Evolutionary conservation across 257 asterid species (phyloP), one percentile per base, ranked within the genome.

Genomic region (Ajuga chamaepitys): DNA sequence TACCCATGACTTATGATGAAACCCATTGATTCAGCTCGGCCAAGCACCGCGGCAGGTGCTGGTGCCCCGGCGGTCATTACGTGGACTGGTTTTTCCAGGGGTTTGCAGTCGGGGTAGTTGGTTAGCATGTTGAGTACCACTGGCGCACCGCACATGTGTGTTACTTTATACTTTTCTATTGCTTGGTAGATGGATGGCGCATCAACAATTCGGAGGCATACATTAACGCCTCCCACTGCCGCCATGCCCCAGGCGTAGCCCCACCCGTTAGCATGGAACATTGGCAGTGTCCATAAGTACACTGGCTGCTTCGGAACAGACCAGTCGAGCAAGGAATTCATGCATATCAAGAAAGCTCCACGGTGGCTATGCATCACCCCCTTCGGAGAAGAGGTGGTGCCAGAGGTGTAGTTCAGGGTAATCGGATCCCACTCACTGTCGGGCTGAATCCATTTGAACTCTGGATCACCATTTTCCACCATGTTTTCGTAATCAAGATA

Each of bases 221-320:
- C 58, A 44, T 82, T 89, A 9, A 79, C 63, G 4, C 82, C 95
- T 13, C 95, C 97, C 13, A 60, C 80, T 0, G 83, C 95, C 0
- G 95, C 95, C 91, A 85, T 83, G 3, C 92, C 95, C 97, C 97
- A 89, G 1, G 91, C 32, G 83, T 41, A 85, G 79, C 82, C 75
- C 97, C 97, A 87, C 1, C 97, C 95, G 58, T 89, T 89, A n/a
- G 83, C 87, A 64, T 89, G 95, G 70, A 87, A 89, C 97, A 89
- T 89, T 2, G 97, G 95, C 28, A 89, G 88, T 10, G 97, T 87
- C 97, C 97, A 89, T 1, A 89, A 59, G 30, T 78, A 89, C 0
- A 87, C 88, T 0, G 95, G 80, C 70, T 89, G 79, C 37, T 85
- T 85, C 12, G 84, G 80, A 11, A 89, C 81, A 0, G 89, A 75